phyloP scores from a whole-genome alignment of 345 rosid genomes.

The Melaleuca quinquenervia region DNA sequence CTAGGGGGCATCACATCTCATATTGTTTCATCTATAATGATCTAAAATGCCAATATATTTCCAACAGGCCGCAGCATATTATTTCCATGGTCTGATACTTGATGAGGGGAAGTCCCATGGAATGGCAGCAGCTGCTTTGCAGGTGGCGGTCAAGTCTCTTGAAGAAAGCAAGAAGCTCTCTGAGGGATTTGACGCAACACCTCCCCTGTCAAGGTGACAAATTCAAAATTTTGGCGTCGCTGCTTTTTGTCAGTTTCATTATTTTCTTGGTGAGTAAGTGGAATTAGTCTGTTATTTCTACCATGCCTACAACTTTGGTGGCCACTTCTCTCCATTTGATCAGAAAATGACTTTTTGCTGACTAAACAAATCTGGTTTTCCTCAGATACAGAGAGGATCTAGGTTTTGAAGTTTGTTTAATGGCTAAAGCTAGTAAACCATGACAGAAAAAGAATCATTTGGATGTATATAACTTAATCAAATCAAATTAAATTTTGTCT shows the following conservation, averaged over 20 bases:
- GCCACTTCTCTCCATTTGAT: neutral
- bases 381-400: neutral
- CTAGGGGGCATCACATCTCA: neutral
- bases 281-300: neutral
- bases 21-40: neutral
- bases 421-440: neutral
- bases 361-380: neutral
- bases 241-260: neutral
- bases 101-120: constrained; percentile 95
- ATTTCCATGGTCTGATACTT: constrained; percentile 94
- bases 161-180: constrained; percentile 76
- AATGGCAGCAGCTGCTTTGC: constrained; percentile 96
- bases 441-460: neutral
- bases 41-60: neutral
- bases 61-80: constrained; percentile 93
- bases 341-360: neutral
- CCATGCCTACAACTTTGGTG: neutral
- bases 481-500: neutral
- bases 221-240: neutral
- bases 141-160: constrained; percentile 84
- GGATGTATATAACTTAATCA: neutral
- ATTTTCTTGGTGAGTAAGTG: neutral
- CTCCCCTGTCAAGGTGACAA: constrained; percentile 79
- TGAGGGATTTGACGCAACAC: constrained; percentile 54
- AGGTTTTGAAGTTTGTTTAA: neutral